Percentiles rank a stretch among this genome's conserved stretches.
These are phyloP conservation scores for Trichosporon coremiiforme DNA, from an alignment of 1,284 basidiomycete genomes.

Conservation along the genomic window DNA sequence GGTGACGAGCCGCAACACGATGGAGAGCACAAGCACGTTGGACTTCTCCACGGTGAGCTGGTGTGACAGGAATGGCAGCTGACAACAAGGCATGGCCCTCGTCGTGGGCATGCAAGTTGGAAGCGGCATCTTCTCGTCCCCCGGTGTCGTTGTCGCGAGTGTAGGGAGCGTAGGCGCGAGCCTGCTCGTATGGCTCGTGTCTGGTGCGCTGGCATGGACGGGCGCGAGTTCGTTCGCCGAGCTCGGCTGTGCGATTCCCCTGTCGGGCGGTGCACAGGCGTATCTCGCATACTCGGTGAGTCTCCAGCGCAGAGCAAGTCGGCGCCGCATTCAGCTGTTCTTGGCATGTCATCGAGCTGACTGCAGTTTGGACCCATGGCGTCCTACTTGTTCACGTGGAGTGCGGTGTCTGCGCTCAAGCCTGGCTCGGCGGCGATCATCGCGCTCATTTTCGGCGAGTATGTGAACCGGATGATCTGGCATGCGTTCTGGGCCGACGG, in stretches of 20 bases:
- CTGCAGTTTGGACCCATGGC: conserved; percentile 72
- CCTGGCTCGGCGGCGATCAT: conserved; percentile 63
- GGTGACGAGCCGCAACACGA: conserved; percentile 61
- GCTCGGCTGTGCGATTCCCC: conserved; percentile 62
- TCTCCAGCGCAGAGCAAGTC: not conserved
- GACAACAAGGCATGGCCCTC: conserved; percentile 71
- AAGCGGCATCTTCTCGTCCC: conserved; percentile 90
- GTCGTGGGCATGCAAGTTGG: conserved; percentile 85
- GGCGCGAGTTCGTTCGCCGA: conserved; percentile 90
- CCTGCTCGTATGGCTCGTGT: conserved; percentile 73
- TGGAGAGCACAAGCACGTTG: conserved; percentile 70
- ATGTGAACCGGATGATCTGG: conserved; percentile 66
- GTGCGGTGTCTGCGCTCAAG: conserved; percentile 82
- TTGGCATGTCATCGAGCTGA: conserved; percentile 20
- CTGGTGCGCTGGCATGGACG: conserved; percentile 85
- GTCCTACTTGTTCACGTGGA: conserved; percentile 86
- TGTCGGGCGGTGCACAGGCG: conserved; percentile 84
- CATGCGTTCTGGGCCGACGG: conserved; percentile 58
- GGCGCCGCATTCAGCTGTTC: too few relatives aligned
- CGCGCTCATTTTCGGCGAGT: conserved; percentile 68
- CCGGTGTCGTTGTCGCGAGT: conserved; percentile 85
- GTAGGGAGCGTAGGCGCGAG: conserved; percentile 82
- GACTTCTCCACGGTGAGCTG: conserved; percentile 69
- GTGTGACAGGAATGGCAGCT: not conserved
- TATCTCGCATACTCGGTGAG: conserved; percentile 76